Percentiles rank a stretch among this genome's conserved stretches.
Conservation (phyloP, 2,329 filamentous ascomycete species). For the Ophiostoma perfectum region DNA sequence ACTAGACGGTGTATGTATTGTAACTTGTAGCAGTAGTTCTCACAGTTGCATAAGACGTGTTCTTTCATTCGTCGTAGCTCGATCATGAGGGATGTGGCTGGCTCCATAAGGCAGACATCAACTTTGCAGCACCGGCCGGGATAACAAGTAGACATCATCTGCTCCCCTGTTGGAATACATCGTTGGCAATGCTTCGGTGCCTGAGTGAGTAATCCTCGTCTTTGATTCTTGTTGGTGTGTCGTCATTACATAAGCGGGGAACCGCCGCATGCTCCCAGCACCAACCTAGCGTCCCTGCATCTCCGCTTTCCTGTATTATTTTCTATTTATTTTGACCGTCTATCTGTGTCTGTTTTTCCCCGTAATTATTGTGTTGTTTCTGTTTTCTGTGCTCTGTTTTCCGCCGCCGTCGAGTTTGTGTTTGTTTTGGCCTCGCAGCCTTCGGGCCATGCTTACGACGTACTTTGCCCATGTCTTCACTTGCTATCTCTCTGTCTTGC, state of each 20-base stretch:
- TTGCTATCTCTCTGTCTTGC: background rate
- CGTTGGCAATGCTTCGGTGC: no score
- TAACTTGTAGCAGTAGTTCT: no score
- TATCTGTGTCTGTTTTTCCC: background rate
- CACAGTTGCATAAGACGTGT: no score
- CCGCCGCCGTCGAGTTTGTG: background rate
- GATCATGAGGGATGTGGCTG: no score
- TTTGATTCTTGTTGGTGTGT: no score
- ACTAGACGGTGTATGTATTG: background rate
- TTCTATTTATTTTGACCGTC: conserved; percentile 10
- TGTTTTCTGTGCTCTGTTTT: background rate
- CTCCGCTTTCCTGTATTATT: background rate
- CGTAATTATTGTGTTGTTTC: background rate
- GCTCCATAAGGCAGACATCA: no score
- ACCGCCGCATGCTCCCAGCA: background rate
- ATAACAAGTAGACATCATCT: no score
- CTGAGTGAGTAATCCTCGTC: no score
- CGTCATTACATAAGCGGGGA: background rate
- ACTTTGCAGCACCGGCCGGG: no score
- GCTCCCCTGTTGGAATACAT: no score
- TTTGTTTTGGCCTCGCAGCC: background rate
- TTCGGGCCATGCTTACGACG: background rate
- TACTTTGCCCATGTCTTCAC: background rate
- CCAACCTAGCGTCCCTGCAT: background rate
- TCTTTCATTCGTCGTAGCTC: no score